These are phyloP conservation scores for Alnus glutinosa DNA, from an alignment of 306 rosid species.

Conservation along the genomic window DNA sequence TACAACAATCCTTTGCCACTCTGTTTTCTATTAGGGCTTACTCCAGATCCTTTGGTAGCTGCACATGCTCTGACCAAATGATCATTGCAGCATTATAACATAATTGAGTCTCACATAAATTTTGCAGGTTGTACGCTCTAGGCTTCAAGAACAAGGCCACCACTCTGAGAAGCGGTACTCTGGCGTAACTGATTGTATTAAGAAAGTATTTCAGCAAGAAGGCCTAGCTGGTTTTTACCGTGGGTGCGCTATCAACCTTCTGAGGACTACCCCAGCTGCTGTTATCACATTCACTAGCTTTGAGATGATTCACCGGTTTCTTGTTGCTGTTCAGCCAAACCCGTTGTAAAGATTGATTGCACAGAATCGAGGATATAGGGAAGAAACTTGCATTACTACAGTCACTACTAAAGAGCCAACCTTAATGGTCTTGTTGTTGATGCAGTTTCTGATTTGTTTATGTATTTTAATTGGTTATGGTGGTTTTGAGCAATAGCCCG, in stretches of 20 bases:
- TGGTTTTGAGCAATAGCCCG: constrained; percentile 29
- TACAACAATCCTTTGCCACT: neutral
- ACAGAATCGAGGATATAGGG: neutral
- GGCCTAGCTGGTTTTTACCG: constrained; percentile 79
- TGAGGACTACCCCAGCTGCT: constrained; percentile 90
- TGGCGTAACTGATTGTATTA: constrained; percentile 65
- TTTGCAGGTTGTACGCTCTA: constrained; percentile 81
- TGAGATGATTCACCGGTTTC: constrained; percentile 91
- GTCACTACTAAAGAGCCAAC: neutral
- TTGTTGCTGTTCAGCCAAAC: constrained; percentile 55
- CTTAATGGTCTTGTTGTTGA: constrained; percentile 7
- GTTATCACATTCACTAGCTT: constrained; percentile 89
- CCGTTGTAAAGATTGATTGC: constrained; percentile 50
- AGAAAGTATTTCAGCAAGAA: constrained; percentile 75
- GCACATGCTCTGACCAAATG: neutral
- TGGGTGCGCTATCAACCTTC: constrained; percentile 81
- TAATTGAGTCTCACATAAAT: neutral
- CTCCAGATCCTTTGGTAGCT: neutral
- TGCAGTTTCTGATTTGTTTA: constrained; percentile 34
- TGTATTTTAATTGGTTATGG: constrained; percentile 23
- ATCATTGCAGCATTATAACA: neutral
- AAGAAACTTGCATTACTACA: neutral
- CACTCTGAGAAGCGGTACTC: constrained; percentile 89
- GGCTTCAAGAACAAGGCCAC: constrained; percentile 88
- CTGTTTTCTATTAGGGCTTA: neutral